Percentiles rank a stretch among this genome's conserved stretches.
These are phyloP conservation scores for Stereocaulon alpinum DNA, from an alignment of 495 filamentous ascomycete genomes.

Conservation along the genomic window DNA sequence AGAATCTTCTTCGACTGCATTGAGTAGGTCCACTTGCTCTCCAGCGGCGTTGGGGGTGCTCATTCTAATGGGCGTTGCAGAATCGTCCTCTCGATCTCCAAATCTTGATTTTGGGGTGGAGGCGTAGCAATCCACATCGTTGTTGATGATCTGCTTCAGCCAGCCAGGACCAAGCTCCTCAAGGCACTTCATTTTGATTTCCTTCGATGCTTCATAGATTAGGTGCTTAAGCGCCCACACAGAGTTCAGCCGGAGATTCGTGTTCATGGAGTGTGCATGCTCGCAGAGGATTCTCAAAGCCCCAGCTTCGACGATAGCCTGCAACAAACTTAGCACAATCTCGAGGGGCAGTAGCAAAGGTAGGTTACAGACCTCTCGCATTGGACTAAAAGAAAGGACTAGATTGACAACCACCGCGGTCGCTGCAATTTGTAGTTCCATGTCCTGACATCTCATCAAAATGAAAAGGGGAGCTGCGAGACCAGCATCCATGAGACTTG, in stretches of 20 bases:
- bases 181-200: constrained; percentile 63
- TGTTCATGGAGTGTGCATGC: constrained; percentile 68
- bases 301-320: constrained; percentile 68
- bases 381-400: constrained; percentile 75
- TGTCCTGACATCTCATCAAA: constrained; percentile 62
- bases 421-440: constrained; percentile 77
- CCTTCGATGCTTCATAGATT: constrained; percentile 53
- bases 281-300: constrained; percentile 68
- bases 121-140: constrained; percentile 33
- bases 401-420: constrained; percentile 75
- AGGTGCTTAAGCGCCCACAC: constrained; percentile 92
- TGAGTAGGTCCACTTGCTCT: constrained; percentile 56
- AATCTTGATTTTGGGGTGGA: constrained; percentile 18
- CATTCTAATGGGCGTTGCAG: constrained; percentile 38
- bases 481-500: constrained; percentile 74
- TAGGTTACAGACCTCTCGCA: constrained; percentile 59
- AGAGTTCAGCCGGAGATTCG: constrained; percentile 63
- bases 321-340: constrained; percentile 23
- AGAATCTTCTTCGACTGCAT: constrained; percentile 39
- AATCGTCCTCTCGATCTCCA: constrained; percentile 30
- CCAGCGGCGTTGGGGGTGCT: constrained; percentile 54
- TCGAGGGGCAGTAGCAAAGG: neutral
- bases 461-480: constrained; percentile 70
- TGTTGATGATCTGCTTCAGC: constrained; percentile 65
- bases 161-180: constrained; percentile 67